Evolutionary conservation across 768 basidiomycete species (phyloP).

Genomic region (Tricholomella constricta): DNA sequence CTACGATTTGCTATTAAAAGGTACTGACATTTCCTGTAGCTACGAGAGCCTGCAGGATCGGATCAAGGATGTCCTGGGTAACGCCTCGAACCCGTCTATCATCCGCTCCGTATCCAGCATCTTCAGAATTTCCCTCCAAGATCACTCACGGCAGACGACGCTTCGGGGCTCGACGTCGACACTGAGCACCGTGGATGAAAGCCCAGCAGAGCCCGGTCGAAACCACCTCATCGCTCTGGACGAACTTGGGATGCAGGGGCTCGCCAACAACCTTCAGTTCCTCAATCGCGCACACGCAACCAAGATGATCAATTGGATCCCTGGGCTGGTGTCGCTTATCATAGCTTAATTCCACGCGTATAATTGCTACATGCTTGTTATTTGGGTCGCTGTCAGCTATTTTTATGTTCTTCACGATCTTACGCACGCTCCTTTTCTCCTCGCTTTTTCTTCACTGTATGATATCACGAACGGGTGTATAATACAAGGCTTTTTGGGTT

Average conservation of each 20-base stretch:
- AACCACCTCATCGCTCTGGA: slow-evolving; percentile 64
- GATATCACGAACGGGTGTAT: slow-evolving; percentile 6
- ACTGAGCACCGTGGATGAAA: slow-evolving; percentile 64
- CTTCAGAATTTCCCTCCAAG: slow-evolving; percentile 69
- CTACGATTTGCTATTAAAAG: slow-evolving; percentile 6
- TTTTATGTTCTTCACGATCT: slow-evolving; percentile 12
- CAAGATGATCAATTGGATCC: slow-evolving; percentile 76
- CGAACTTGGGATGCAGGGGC: slow-evolving; percentile 71
- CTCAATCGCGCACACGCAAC: slow-evolving; percentile 56
- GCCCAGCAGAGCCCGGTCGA: slow-evolving; percentile 46
- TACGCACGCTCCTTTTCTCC: background rate
- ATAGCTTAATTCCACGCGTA: slow-evolving; percentile 24
- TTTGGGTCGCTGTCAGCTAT: slow-evolving; percentile 1
- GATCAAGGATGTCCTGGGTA: slow-evolving; percentile 71
- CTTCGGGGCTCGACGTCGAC: slow-evolving; percentile 64
- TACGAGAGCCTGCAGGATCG: slow-evolving; percentile 78
- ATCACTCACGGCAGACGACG: slow-evolving; percentile 42
- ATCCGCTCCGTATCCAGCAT: slow-evolving; percentile 74
- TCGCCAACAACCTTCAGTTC: slow-evolving; percentile 75
- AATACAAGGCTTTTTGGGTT: background rate
- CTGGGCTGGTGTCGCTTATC: slow-evolving; percentile 43
- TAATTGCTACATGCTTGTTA: slow-evolving; percentile 13
- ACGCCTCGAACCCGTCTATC: slow-evolving; percentile 69
- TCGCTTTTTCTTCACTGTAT: background rate
- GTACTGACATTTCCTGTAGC: slow-evolving; percentile 37